phyloP scores from a whole-genome alignment of 768 basidiomycete species.

The Termitomyces sp. region DNA sequence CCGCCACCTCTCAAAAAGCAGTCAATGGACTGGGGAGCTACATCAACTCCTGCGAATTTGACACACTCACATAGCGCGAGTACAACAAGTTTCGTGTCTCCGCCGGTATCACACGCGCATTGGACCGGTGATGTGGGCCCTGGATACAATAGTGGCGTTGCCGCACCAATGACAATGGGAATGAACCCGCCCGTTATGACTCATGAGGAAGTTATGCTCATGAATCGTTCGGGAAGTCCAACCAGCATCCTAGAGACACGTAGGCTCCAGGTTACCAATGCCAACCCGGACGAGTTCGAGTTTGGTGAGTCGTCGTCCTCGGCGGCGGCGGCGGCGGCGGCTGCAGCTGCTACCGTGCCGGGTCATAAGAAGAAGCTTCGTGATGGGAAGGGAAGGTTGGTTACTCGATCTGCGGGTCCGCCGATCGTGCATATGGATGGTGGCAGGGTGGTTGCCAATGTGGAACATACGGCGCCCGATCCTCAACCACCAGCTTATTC shows the following conservation, averaged over 20 bases:
- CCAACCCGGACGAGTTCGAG: slow-evolving; percentile 11
- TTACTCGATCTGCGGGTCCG: slow-evolving; percentile 24
- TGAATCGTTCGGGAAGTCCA: slow-evolving; percentile 36
- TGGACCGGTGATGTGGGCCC: slow-evolving; percentile 13
- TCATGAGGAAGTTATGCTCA: slow-evolving; percentile 12
- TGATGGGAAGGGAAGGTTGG: slow-evolving; percentile 16
- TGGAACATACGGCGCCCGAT: slow-evolving; percentile 10
- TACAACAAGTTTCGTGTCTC: slow-evolving; percentile 13
- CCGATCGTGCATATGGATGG: slow-evolving; percentile 39
- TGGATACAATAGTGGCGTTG: slow-evolving; percentile 17
- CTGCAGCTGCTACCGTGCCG: background rate
- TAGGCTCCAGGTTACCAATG: slow-evolving; percentile 37
- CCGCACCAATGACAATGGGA: slow-evolving; percentile 11
- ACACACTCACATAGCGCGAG: slow-evolving; percentile 16
- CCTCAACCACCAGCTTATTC: slow-evolving; percentile 16
- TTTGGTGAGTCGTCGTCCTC: slow-evolving; percentile 11
- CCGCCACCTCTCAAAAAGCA: slow-evolving; percentile 15
- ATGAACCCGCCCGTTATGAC: background rate
- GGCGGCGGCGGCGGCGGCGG: slow-evolving; percentile 11
- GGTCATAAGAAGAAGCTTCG: background rate
- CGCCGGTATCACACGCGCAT: slow-evolving; percentile 12
- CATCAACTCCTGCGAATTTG: slow-evolving; percentile 7
- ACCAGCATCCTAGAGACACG: slow-evolving; percentile 35
- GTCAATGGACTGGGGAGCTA: slow-evolving; percentile 1
- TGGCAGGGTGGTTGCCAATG: slow-evolving; percentile 27